phyloP scores from a whole-genome alignment of 129 eudicot species.

The Flaveria trinervia region DNA sequence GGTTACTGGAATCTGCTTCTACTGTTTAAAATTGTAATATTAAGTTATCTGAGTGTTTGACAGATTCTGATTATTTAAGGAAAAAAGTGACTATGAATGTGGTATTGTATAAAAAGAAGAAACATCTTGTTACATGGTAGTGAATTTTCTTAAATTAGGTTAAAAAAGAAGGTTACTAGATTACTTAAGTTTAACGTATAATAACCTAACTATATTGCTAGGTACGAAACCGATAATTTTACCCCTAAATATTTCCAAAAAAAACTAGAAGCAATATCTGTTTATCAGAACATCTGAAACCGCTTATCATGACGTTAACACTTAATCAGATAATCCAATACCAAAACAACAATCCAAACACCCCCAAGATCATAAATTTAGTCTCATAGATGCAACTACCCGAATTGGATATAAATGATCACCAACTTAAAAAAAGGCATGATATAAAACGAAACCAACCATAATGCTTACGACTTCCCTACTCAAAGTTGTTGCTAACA shows the following conservation, averaged over 20 bases:
- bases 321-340: not conserved
- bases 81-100: not conserved
- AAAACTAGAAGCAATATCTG: not conserved
- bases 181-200: not conserved
- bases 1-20: not conserved
- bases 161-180: not conserved
- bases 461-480: not conserved
- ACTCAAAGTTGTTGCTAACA: not conserved
- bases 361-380: not conserved
- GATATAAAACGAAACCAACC: not conserved
- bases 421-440: not conserved
- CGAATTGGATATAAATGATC: not conserved
- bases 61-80: not conserved
- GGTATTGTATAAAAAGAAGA: not conserved
- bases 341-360: not conserved
- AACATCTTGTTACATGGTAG: not conserved
- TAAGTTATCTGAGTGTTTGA: not conserved
- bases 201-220: not conserved
- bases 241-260: not conserved
- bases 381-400: constrained; percentile 8
- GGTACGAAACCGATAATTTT: not conserved
- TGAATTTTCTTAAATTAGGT: not conserved
- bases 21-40: not conserved
- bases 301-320: not conserved
- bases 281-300: not conserved